These are phyloP conservation scores for Chalciporus chontae DNA, from an alignment of 768 basidiomycete species.

Conservation along the genomic window DNA sequence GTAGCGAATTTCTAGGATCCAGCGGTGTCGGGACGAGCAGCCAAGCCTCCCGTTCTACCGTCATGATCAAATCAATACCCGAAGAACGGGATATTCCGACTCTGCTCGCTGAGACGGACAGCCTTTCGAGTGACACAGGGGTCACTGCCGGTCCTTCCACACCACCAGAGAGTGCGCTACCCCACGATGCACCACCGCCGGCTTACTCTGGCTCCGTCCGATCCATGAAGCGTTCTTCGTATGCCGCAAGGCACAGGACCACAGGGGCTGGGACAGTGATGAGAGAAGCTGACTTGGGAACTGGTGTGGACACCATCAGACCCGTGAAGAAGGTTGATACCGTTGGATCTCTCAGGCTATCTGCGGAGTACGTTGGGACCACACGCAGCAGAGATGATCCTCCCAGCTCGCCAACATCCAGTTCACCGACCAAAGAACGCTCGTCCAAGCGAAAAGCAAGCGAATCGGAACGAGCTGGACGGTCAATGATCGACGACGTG, in stretches of 20 bases:
- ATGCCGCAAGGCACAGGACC: constrained; percentile 65
- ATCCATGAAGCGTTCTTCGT: constrained; percentile 66
- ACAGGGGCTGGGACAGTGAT: constrained; percentile 69
- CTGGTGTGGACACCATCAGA: constrained; percentile 84
- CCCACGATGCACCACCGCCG: constrained; percentile 66
- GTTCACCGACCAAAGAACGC: constrained; percentile 42
- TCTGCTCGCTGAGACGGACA: constrained; percentile 34
- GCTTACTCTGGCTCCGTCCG: constrained; percentile 71
- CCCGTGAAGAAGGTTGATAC: constrained; percentile 92
- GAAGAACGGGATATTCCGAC: constrained; percentile 42
- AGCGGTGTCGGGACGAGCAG: constrained; percentile 47
- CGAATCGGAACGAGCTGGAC: constrained; percentile 63
- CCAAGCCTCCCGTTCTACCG: constrained; percentile 65
- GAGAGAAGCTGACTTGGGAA: constrained; percentile 80
- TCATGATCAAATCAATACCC: constrained; percentile 52
- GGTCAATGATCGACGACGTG: constrained; percentile 74
- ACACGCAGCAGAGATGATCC: constrained; percentile 53
- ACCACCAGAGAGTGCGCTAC: constrained; percentile 31
- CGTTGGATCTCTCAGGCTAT: constrained; percentile 67
- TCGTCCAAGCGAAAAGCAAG: constrained; percentile 49
- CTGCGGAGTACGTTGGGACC: constrained; percentile 79
- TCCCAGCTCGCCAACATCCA: constrained; percentile 36
- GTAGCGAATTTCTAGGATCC: constrained; percentile 48
- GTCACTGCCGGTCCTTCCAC: constrained; percentile 36
- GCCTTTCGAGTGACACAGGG: constrained; percentile 40